Percentiles rank a stretch among this genome's conserved stretches.
phyloP scores from a whole-genome alignment of 768 basidiomycete genomes.

The Pulveroboletus ravenelii region DNA sequence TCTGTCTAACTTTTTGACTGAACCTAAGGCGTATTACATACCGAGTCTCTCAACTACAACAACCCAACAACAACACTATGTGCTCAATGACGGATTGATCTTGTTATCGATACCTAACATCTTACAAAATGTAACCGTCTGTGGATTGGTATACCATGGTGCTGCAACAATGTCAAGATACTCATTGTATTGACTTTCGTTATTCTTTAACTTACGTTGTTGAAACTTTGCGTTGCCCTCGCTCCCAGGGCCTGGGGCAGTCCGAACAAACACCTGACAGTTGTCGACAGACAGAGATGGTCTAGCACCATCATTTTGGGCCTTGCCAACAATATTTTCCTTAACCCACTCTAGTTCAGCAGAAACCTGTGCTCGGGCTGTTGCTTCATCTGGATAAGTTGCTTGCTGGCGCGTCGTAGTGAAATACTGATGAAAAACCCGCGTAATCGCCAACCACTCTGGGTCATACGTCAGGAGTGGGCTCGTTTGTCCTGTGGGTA shows the following conservation, averaged over 20 bases:
- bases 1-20: no score
- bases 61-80: no score
- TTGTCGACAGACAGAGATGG: conserved; percentile 38
- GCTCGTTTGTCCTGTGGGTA: conserved; percentile 3
- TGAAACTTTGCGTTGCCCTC: conserved; percentile 38
- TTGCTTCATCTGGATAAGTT: conserved; percentile 54
- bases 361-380: conserved; percentile 48
- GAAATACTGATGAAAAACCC: conserved; percentile 79
- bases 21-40: no score
- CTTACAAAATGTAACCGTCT: conserved; percentile 80
- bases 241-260: conserved; percentile 51
- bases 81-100: conserved; percentile 36
- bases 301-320: background rate
- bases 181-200: background rate
- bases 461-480: conserved; percentile 68
- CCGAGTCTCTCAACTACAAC: background rate
- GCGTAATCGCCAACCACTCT: conserved; percentile 91
- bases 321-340: conserved; percentile 36
- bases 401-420: conserved; percentile 47
- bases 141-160: conserved; percentile 78
- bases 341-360: conserved; percentile 66
- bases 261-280: conserved; percentile 64
- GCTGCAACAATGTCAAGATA: conserved; percentile 39
- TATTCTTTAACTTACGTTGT: conserved; percentile 32
- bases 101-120: conserved; percentile 79